phyloP scores from a whole-genome alignment of 2,329 filamentous ascomycete species.

The Colletotrichum graminicola region DNA sequence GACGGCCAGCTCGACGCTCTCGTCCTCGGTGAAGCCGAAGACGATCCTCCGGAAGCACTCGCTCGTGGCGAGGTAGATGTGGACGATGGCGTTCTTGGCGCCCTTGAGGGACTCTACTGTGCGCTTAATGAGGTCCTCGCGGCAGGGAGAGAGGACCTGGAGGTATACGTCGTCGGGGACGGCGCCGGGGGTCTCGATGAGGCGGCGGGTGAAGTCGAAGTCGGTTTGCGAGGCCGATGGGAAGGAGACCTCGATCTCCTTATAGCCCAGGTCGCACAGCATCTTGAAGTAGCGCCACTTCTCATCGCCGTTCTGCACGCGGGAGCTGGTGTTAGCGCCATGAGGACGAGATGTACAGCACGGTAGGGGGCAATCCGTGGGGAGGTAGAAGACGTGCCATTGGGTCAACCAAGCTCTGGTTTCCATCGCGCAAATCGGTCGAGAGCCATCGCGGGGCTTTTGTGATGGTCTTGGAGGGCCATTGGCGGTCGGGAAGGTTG shows the following conservation, averaged over 20 bases:
- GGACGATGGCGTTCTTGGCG: constrained; percentile 92
- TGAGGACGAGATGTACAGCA: constrained; percentile 1
- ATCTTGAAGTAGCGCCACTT: constrained; percentile 97
- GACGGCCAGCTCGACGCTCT: constrained; percentile 85
- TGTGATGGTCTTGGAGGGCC: constrained; percentile 84
- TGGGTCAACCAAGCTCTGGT: constrained; percentile 91
- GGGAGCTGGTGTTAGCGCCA: constrained; percentile 4
- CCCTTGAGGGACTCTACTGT: constrained; percentile 92
- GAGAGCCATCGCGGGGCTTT: constrained; percentile 93
- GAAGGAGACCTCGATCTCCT: constrained; percentile 97
- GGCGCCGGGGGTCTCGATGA: constrained; percentile 86
- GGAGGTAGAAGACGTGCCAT: constrained; percentile 75
- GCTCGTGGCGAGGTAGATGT: constrained; percentile 96
- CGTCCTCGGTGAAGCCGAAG: constrained; percentile 86
- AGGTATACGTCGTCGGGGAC: constrained; percentile 92
- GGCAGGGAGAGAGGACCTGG: constrained; percentile 92
- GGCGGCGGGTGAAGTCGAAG: constrained; percentile 91
- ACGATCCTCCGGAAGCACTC: constrained; percentile 94
- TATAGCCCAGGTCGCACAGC: constrained; percentile 92
- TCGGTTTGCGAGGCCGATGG: constrained; percentile 95
- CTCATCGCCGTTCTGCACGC: constrained; percentile 84
- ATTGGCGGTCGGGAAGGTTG: constrained; percentile 76
- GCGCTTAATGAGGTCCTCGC: constrained; percentile 88
- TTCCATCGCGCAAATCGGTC: constrained; percentile 80
- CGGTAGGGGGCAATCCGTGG: constrained; percentile 11